Evolutionary conservation across 2,329 filamentous ascomycete genomes (phyloP).

Genomic region (Lachnellula hyalina): DNA sequence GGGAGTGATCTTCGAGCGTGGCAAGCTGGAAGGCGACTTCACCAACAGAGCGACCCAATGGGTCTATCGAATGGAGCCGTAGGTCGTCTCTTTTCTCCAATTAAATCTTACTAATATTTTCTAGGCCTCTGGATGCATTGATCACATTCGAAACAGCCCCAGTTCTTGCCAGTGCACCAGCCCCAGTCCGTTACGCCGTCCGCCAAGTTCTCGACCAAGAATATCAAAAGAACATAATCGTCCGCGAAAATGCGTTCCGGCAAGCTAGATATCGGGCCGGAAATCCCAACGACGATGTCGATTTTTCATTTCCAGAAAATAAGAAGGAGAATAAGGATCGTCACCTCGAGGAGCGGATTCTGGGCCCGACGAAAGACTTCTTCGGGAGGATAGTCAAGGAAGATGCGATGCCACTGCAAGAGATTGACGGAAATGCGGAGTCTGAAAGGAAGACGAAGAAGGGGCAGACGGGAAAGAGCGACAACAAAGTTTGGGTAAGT

Average conservation of each 20-base stretch:
- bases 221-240: constrained; percentile 65
- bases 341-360: constrained; percentile 16
- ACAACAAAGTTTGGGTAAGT: constrained; percentile 73
- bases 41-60: constrained; percentile 56
- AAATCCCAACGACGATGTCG: constrained; percentile 33
- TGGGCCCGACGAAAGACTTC: constrained; percentile 68
- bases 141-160: constrained; percentile 67
- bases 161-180: constrained; percentile 46
- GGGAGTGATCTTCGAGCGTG: constrained; percentile 74
- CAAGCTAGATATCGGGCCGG: constrained; percentile 60
- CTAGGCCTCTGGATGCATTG: constrained; percentile 67
- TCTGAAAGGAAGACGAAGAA: constrained; percentile 44
- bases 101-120: constrained; percentile 6
- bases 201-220: constrained; percentile 92
- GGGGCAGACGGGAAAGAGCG: constrained; percentile 36
- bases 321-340: constrained; percentile 21
- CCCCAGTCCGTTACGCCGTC: constrained; percentile 83
- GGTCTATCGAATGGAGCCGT: constrained; percentile 95
- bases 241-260: constrained; percentile 60
- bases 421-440: constrained; percentile 43
- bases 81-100: constrained; percentile 37
- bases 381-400: constrained; percentile 68
- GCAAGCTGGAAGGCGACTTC: constrained; percentile 68
- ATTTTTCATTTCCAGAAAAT: constrained; percentile 16
- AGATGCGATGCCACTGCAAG: constrained; percentile 36